Base-by-base conservation (phyloP, 805 yeast genomes). In the Schizosaccharomyces lindneri region DNA sequence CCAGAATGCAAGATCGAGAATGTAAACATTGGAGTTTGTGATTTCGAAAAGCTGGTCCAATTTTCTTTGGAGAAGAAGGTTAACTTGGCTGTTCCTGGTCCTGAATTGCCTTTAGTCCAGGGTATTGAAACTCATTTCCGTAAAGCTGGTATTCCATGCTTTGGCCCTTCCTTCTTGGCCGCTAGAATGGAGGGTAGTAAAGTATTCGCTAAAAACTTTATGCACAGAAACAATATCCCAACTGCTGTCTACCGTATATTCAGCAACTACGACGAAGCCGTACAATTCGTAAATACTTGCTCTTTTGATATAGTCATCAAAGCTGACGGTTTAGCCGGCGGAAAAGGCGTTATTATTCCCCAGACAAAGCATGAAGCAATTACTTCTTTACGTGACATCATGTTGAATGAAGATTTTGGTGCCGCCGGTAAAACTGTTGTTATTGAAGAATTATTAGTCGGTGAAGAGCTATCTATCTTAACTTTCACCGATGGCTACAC, bases 281-380 rank as follows among this genome's bases (percentile, higher is more conserved):
- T 77, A 70, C 73, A 76, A 55, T 88, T 86, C 71, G 77, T 90
- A 63, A 76, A 77, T 63, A 69, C 78, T 55, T 79, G 83, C 46
- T 79, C 81, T 69, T 83, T 84, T 72, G 81, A 83, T 63, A 81
- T 93, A 48, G 99, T 93, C 55, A 82, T 93, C 71, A 93, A 93
- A 75, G 98, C 98, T 24, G 88, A 90, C 62, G 99, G 99, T 63
- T 81, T 93, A 66, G 99, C 99, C 62, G 98, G 95, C 43, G 99
- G 99, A 65, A 93, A 93, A 73, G 99, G 99, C 68, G 99, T 93
- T 21, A 75, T 93, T 72, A 89, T 93, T 68, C 98, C 99, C 62
- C 77, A 81, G 62, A 78, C 80, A 63, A 83, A 81, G 67, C 80
- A 84, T 65, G 97, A 93, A 75, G 97, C 97, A 1, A 74, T 80